A percentile compares a stretch with the other conserved stretches of the same genome.
Conservation (phyloP, 306 rosid genomes). For the Cicer arietinum region DNA sequence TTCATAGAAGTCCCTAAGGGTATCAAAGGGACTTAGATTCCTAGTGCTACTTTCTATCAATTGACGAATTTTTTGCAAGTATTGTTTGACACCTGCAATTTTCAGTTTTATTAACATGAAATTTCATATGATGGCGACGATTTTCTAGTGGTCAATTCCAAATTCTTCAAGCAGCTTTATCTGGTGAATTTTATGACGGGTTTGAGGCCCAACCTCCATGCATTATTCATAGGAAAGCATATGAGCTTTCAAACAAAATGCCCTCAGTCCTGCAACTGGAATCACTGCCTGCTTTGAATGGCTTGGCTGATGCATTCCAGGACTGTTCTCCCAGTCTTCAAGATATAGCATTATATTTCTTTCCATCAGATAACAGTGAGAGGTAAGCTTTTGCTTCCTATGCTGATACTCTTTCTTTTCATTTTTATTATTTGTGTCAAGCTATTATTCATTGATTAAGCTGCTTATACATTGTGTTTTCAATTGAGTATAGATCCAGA, state of each 20-base stretch:
- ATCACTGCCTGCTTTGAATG: constrained; percentile 47
- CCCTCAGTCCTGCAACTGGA: constrained; percentile 62
- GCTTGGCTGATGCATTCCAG: constrained; percentile 56
- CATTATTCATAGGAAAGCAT: constrained; percentile 55
- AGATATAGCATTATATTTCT: constrained; percentile 76
- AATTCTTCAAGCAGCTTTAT: constrained; percentile 42
- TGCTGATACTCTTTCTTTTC: constrained; percentile 7
- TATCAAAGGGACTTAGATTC: not conserved
- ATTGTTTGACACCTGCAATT: constrained; percentile 5
- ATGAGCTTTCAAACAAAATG: constrained; percentile 49
- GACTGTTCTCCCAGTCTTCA: constrained; percentile 55
- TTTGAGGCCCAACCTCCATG: constrained; percentile 74
- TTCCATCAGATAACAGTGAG: constrained; percentile 51
- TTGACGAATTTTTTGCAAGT: too few species aligned
- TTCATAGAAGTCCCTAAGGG: not conserved
- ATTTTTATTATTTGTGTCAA: not conserved
- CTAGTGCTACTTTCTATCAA: too few species aligned
- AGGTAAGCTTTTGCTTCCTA: constrained; percentile 56
- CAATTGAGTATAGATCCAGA: constrained; percentile 54
- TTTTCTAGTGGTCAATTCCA: constrained; percentile 68
- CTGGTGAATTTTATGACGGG: constrained; percentile 46
- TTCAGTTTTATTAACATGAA: constrained; percentile 33
- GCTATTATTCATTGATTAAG: constrained; percentile 9
- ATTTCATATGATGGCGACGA: constrained; percentile 32
- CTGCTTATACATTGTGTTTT: constrained; percentile 34